Evolutionary conservation across 2,329 filamentous ascomycete genomes (phyloP).

Genomic region (Coniochaeta sp.): DNA sequence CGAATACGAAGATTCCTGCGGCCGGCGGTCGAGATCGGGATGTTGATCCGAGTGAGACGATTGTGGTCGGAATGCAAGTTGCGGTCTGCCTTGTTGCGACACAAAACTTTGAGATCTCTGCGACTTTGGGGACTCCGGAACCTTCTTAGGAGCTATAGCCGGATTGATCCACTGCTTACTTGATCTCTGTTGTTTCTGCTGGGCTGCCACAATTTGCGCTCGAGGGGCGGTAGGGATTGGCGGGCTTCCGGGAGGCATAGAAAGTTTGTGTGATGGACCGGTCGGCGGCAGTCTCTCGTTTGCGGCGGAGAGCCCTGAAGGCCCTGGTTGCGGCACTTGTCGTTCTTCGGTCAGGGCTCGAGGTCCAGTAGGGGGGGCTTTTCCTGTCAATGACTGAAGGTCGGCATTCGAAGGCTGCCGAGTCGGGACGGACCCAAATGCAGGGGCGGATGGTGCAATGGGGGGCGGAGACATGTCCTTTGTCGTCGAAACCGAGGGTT

Average conservation of each 20-base stretch:
- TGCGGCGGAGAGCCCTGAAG: conserved; percentile 23
- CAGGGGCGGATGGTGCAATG: conserved; percentile 48
- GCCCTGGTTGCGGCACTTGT: not conserved
- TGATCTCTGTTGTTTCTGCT: conserved; percentile 38
- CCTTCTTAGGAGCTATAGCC: conserved; percentile 36
- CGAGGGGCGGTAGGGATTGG: conserved; percentile 47
- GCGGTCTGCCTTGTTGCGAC: conserved; percentile 27
- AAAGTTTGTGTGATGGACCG: conserved; percentile 33
- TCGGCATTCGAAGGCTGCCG: conserved; percentile 30
- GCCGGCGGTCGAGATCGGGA: conserved; percentile 28
- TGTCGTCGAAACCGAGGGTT: conserved; percentile 31
- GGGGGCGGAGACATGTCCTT: conserved; percentile 51
- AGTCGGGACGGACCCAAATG: conserved; percentile 48
- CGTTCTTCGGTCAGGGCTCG: conserved; percentile 43
- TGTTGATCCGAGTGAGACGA: conserved; percentile 29
- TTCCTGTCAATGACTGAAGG: conserved; percentile 29
- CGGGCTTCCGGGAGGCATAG: conserved; percentile 33
- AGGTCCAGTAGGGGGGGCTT: conserved; percentile 45
- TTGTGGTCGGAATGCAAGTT: conserved; percentile 24
- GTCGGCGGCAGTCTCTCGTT: conserved; percentile 31
- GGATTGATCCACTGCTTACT: conserved; percentile 56
- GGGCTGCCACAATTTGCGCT: conserved; percentile 27
- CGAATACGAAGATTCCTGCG: not conserved
- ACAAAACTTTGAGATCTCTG: conserved; percentile 42
- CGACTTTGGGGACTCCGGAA: conserved; percentile 44